Evolutionary conservation across 73 alveolate species (phyloP).

Genomic region (Durusdinium trenchii): DNA sequence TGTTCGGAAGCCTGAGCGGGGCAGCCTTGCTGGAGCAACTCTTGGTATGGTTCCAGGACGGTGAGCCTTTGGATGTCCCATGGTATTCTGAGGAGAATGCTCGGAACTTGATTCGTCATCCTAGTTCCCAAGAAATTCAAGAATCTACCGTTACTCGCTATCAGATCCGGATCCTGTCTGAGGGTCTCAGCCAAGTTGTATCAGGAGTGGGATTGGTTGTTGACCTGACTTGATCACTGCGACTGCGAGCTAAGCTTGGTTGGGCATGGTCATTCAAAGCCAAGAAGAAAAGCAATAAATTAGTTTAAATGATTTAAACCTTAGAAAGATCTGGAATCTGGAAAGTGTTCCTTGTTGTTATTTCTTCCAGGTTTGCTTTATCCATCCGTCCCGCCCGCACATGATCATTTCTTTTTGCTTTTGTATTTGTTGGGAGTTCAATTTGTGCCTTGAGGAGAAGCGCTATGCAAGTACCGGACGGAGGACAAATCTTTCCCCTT

Average conservation of each 20-base stretch:
- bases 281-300: no score
- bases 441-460: no score
- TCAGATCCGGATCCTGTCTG: neutral
- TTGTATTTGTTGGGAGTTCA: no score
- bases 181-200: neutral
- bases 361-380: no score
- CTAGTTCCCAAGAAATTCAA: neutral
- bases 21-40: neutral
- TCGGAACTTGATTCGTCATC: neutral
- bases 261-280: no score
- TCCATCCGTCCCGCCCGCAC: no score
- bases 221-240: no score
- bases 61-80: neutral
- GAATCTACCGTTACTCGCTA: conserved; percentile 3
- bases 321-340: no score
- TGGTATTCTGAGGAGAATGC: neutral
- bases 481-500: neutral
- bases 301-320: no score
- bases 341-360: no score
- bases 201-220: conserved; percentile 19
- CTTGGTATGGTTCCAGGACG: neutral
- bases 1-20: neutral
- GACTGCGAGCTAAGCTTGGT: no score
- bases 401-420: no score
- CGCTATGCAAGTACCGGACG: neutral